Evolutionary conservation across 2,329 filamentous ascomycete genomes (phyloP), one percentile per base, ranked within the genome.

Genomic region (Gnomoniopsis smithogilvyi): DNA sequence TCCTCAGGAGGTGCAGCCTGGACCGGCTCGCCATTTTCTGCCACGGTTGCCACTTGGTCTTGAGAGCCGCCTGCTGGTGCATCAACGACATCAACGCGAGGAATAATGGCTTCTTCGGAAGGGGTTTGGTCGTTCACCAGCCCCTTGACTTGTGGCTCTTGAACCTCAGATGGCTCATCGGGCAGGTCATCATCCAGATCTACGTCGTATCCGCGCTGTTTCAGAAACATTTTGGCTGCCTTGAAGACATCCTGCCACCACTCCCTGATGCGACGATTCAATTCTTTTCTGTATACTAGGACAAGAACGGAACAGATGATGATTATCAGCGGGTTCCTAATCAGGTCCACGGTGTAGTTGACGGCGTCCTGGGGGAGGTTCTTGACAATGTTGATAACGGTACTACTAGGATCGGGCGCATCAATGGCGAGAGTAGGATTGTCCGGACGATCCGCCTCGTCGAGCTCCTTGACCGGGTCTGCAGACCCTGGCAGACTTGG

Each of bases 271-370:
- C 74, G 71, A 6, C 78, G 70, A 10, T 78, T 69, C 48, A 80
- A 78, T 60, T 80, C 78, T 60, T 79, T 72, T 33, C 71, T 69
- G 11, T 79, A 74, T 53, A 76, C 76, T 6, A 81, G 64, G 4
- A 80, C 61, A 12, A 72, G 68, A 8, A 73, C 64, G n/a, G 78
- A 64, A 24, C 82, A 69, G 17, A 82, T 64, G 2, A 81, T 66
- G 7, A 82, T 74, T 10, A 82, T 70, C 11, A 80, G 74, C 0
- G 83, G 83, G 60, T 86, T 86, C 56, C 75, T 79, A 47, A 87
- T 67, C 14, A 87, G 78, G 47, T 86, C 83, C 7, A 81, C 68
- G 10, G 84, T 70, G 58, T 76, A 82, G 46, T 80, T 75, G 0
- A 75, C 73, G 0, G 79, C 81, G 24, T 78, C 76, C 47, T 78